These are phyloP conservation scores for Jacaranda mimosifolia DNA, from an alignment of 257 asterid species.

Conservation along the genomic window DNA sequence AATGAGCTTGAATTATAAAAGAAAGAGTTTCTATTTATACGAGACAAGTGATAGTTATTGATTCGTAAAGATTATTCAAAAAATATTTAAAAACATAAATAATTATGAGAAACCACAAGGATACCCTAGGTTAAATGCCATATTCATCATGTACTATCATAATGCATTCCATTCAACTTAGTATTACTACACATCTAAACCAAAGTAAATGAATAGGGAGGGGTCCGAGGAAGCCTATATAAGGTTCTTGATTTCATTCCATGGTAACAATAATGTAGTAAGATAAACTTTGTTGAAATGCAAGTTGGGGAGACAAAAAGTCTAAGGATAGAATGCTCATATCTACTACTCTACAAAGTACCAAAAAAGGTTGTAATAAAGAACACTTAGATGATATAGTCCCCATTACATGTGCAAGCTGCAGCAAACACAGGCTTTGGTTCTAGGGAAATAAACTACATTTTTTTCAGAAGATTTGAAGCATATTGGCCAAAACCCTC, in stretches of 20 bases:
- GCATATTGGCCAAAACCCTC: not conserved
- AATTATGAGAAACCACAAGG: too few relatives aligned
- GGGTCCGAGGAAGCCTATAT: not conserved
- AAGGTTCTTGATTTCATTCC: not conserved
- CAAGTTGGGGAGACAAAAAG: conserved; percentile 11
- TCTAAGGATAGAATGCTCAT: not conserved
- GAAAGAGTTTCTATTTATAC: too few relatives aligned
- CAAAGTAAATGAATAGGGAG: too few relatives aligned
- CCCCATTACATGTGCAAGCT: conserved; percentile 4
- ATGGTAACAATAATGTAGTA: not conserved
- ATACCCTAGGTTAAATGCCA: too few relatives aligned
- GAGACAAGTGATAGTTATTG: too few relatives aligned
- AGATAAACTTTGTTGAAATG: not conserved
- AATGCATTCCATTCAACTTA: too few relatives aligned
- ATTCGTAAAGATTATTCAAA: too few relatives aligned
- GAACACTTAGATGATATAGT: not conserved
- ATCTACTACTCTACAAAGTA: not conserved
- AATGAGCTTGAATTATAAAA: too few relatives aligned
- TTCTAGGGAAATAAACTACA: not conserved
- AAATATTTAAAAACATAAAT: too few relatives aligned
- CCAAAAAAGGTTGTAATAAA: not conserved
- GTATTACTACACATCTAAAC: too few relatives aligned
- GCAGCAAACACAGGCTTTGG: not conserved
- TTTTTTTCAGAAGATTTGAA: not conserved
- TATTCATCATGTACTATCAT: too few relatives aligned